These are phyloP conservation scores for Globisporangium takayamanum DNA, from an alignment of 352 stramenopile genomes.

Conservation along the genomic window DNA sequence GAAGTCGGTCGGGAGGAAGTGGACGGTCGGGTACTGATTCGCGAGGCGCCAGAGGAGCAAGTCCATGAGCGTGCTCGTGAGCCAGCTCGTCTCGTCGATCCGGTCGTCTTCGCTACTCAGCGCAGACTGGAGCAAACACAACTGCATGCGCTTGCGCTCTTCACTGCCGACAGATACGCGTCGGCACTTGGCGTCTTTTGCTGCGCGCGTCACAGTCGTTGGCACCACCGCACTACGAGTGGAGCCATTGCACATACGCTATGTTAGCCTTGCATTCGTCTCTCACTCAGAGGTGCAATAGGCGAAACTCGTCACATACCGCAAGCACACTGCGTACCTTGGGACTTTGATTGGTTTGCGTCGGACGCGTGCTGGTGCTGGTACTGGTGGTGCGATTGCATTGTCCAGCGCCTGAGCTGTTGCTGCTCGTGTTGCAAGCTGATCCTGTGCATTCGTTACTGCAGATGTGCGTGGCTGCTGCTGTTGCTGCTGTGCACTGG, in stretches of 20 bases:
- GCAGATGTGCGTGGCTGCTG: neutral
- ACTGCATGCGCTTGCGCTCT: conserved; percentile 13
- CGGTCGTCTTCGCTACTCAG: conserved; percentile 45
- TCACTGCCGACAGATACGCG: conserved; percentile 9
- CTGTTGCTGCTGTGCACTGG: neutral
- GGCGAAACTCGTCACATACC: neutral
- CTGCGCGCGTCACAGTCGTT: conserved; percentile 2
- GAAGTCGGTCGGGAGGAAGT: conserved; percentile 87
- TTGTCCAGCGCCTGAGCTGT: neutral
- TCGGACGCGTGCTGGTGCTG: neutral
- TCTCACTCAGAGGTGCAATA: neutral
- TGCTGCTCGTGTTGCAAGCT: neutral
- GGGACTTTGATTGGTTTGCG: conserved; percentile 2
- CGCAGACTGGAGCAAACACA: conserved; percentile 40
- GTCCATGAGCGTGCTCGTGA: conserved; percentile 82
- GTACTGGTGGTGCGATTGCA: neutral
- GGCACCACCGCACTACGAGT: conserved; percentile 4
- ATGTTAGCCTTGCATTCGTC: neutral
- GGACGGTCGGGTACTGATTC: conserved; percentile 51
- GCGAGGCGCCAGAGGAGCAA: conserved; percentile 80
- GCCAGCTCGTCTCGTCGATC: conserved; percentile 77
- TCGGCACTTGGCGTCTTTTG: conserved; percentile 3
- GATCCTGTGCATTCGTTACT: neutral
- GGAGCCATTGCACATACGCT: too few relatives aligned
- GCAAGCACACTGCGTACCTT: neutral